A percentile compares a stretch with the other conserved stretches of the same genome.
These are phyloP conservation scores for Amyloporia xantha DNA, from an alignment of 768 basidiomycete genomes.

Conservation along the genomic window DNA sequence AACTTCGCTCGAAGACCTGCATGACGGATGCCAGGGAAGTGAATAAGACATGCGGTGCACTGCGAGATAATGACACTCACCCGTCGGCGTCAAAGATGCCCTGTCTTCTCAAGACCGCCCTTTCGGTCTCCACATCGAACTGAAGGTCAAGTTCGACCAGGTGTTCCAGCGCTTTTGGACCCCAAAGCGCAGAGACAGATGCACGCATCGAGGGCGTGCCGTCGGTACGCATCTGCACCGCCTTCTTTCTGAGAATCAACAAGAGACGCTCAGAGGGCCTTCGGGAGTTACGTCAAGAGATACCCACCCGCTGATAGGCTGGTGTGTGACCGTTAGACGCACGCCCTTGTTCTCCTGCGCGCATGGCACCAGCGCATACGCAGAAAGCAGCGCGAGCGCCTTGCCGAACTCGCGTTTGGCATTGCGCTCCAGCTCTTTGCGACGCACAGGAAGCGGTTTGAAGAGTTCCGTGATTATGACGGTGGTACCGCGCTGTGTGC, in stretches of 20 bases:
- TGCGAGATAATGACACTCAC: slow-evolving; percentile 3
- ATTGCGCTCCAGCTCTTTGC: slow-evolving; percentile 88
- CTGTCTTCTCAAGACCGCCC: slow-evolving; percentile 37
- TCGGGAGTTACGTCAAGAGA: not conserved
- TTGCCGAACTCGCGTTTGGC: slow-evolving; percentile 86
- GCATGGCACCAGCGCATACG: slow-evolving; percentile 87
- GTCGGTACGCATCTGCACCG: slow-evolving; percentile 65
- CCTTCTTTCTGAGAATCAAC: slow-evolving; percentile 43
- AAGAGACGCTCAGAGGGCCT: not conserved
- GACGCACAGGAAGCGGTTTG: slow-evolving; percentile 76
- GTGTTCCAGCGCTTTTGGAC: slow-evolving; percentile 69
- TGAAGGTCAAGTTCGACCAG: slow-evolving; percentile 66
- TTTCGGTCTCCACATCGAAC: slow-evolving; percentile 67
- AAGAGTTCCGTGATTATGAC: slow-evolving; percentile 69
- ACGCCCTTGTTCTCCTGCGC: slow-evolving; percentile 50
- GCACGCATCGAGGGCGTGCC: slow-evolving; percentile 56
- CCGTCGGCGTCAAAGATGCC: slow-evolving; percentile 23
- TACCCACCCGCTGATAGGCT: slow-evolving; percentile 61
- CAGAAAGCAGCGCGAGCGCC: slow-evolving; percentile 71
- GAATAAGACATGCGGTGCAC: not conserved
- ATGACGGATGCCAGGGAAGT: not conserved
- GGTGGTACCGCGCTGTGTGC: slow-evolving; percentile 76
- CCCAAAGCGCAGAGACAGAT: slow-evolving; percentile 76
- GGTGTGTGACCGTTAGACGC: slow-evolving; percentile 68
- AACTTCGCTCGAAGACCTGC: slow-evolving; percentile 33